Evolutionary conservation across 139 green algal species (phyloP), one percentile per base, ranked within the genome.

Genomic region (Pedinophyceae sp.): DNA sequence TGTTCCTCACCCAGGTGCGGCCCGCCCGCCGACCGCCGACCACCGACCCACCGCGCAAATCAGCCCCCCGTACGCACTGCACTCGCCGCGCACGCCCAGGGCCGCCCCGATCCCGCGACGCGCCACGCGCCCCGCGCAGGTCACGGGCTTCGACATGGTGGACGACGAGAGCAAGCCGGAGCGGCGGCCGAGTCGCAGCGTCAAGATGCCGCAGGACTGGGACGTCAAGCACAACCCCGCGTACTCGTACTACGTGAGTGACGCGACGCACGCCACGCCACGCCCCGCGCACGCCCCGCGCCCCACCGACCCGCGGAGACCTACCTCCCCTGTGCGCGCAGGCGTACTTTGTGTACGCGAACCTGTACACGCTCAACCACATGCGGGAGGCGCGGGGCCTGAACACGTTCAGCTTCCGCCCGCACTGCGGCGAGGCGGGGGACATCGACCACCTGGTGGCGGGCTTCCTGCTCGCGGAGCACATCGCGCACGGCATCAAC

Each of bases 401-500:
- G 51, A 95, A 92, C 74, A 91, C 84, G 18, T 91, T 97, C 62
- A 65, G 71, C 18, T 88, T 97, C 60, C 78, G 89, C 1, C 82
- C 82, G 17, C 82, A 92, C 67, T 30, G 20, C 5, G 79, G 77
- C 40, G 88, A 97, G 80, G 91, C 91, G 19, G 91, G 91, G 3
- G 91, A 98, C 61, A 62, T 95, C 17, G 91, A 98, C 72, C 91
- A 98, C 71, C 68, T 98, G 54, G 89, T 77, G 41, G 66, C 74
- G 2, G 69, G 82, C 3, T 94, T 97, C 61, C 76, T 98, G 72
- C 58, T 91, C 61, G 79, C 76, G 26, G 76, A 98, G 65, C 96
- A 96, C 74, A 97, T 98, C 57, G 82, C 90, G 25, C 91, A 98
- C 71, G 89, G 91, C 59, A 97, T 96, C 81, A 97, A 95, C 75